Evolutionary conservation across 1,139 yeast species (phyloP), one percentile per base, ranked within the genome.

Genomic region (Yamadazyma mexicana): DNA sequence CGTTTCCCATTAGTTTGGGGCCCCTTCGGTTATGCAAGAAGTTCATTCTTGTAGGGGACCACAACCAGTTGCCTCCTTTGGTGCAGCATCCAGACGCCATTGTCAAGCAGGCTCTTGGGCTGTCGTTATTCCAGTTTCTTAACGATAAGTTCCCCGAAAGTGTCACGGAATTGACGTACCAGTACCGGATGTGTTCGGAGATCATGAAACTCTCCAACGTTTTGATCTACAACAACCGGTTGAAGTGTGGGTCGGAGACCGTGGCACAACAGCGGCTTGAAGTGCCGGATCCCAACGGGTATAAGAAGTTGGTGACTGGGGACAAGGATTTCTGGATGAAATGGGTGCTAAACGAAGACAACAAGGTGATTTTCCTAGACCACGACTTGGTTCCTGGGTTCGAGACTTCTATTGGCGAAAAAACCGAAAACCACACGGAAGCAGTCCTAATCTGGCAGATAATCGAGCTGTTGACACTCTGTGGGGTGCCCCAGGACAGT

Each of bases 21-120:
- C 98, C 98, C 0, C 59, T 92, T 33, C 62, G 91, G 26, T 78
- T 77, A 45, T 83, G 92, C 26, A 82, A 85, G 33, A 85, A 77
- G 58, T 92, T 92, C 55, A 73, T 94, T 1, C 70, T 92, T 43
- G 98, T 94, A 9, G 99, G 99, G 5, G 99, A 94, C 56, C 98
- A 92, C 57, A 79, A 77, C 49, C 99, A 94, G 58, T 66, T 94
- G 24, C 95, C 96, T 2, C 97, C 98, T 1, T 64, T 91, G 40
- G 88, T 91, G 1, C 74, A 73, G 28, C 82, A 81, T 50, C 77
- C 77, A 0, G 73, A 74, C 35, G 78, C 84, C 0, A 71, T 71
- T 31, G 77, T 67, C 36, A 51, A 74, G 62, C 29, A 54, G 26
- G 97, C 96, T 0, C 64, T 92, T n/a, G 87, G 86, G 25, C 73